Percentiles rank a stretch among this genome's conserved stretches.
Evolutionary conservation across 1,284 basidiomycete genomes (phyloP).

Genomic region (Wallemia hederae): DNA sequence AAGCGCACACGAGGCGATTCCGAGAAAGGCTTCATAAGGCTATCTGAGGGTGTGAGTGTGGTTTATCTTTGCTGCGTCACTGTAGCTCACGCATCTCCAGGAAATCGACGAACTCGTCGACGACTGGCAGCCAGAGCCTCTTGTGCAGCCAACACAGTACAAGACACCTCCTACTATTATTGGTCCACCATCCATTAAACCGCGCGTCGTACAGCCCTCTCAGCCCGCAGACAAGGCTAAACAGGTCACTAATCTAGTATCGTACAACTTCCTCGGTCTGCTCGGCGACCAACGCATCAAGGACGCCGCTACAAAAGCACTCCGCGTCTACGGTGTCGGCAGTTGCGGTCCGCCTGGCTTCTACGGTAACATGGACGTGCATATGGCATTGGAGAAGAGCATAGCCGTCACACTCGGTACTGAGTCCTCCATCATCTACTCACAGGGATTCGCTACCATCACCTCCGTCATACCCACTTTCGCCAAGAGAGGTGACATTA

Average conservation of each 20-base stretch:
- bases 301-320: constrained; percentile 49
- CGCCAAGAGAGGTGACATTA: constrained; percentile 88
- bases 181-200: constrained; percentile 55
- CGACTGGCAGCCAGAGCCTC: constrained; percentile 74
- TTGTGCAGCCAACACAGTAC: constrained; percentile 33
- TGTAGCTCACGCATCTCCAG: constrained; percentile 19
- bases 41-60: constrained; percentile 46
- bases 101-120: constrained; percentile 90
- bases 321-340: constrained; percentile 80
- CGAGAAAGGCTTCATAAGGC: constrained; percentile 71
- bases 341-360: constrained; percentile 92
- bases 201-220: constrained; percentile 45
- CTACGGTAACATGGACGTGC: constrained; percentile 88
- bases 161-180: constrained; percentile 36
- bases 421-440: constrained; percentile 70
- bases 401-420: constrained; percentile 73
- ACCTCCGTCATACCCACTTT: constrained; percentile 91
- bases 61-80: background rate
- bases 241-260: constrained; percentile 58
- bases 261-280: constrained; percentile 76
- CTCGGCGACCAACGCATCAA: constrained; percentile 68
- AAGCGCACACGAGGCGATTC: constrained; percentile 61
- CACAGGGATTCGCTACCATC: constrained; percentile 74
- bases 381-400: constrained; percentile 60
- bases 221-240: constrained; percentile 40